Evolutionary conservation across 257 asterid genomes (phyloP).

Genomic region (Paulownia fortunei): DNA sequence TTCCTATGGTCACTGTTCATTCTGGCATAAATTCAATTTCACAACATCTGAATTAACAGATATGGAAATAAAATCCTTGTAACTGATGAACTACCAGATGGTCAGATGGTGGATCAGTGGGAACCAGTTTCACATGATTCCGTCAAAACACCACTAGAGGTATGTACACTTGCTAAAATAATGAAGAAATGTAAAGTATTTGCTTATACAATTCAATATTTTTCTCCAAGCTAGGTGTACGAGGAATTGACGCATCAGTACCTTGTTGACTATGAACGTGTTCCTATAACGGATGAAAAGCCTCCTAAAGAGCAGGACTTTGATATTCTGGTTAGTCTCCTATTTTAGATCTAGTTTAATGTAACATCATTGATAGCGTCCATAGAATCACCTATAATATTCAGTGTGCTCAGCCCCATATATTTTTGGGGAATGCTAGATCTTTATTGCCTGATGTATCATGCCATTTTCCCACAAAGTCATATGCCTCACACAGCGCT

Average conservation of each 20-base stretch:
- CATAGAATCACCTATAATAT: constrained; percentile 8
- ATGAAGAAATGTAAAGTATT: constrained; percentile 21
- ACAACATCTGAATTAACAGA: constrained; percentile 57
- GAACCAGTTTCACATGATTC: constrained; percentile 86
- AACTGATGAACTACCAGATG: constrained; percentile 98
- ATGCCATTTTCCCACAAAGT: constrained; percentile 2
- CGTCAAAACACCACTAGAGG: constrained; percentile 95
- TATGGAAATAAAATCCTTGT: constrained; percentile 97
- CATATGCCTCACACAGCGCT: neutral
- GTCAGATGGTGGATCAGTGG: constrained; percentile 99
- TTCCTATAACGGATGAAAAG: constrained; percentile 95
- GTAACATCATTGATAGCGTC: constrained; percentile 22
- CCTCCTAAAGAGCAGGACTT: constrained; percentile 98
- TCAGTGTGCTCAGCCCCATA: neutral
- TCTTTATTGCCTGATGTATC: constrained; percentile 7
- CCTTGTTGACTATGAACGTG: constrained; percentile 94
- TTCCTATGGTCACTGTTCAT: constrained; percentile 23
- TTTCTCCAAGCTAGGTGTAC: constrained; percentile 72
- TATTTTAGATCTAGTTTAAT: constrained; percentile 25
- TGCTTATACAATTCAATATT: constrained; percentile 36
- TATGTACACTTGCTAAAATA: constrained; percentile 35
- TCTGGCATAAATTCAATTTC: constrained; percentile 31
- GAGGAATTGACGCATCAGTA: constrained; percentile 77
- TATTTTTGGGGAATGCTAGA: neutral
- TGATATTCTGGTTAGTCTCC: constrained; percentile 81